A percentile compares a stretch with the other conserved stretches of the same genome.
Conservation (phyloP, 2,329 filamentous ascomycete species). For the Nemania sp. region DNA sequence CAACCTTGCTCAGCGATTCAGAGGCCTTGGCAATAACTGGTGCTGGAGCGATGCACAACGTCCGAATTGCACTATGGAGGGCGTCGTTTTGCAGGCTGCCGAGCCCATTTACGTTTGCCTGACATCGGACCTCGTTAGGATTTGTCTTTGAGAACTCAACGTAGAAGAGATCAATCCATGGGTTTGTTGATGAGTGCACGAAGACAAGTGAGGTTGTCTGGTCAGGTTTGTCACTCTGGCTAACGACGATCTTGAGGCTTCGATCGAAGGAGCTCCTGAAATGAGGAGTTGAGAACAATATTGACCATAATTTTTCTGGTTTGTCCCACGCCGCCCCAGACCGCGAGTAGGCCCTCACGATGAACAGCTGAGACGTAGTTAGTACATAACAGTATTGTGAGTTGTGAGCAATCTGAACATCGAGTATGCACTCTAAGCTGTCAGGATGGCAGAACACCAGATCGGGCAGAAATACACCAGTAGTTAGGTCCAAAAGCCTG, state of each 20-base stretch:
- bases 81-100: slow-evolving; percentile 16
- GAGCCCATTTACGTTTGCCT: slow-evolving; percentile 31
- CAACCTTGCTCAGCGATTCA: slow-evolving; percentile 12
- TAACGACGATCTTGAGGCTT: slow-evolving; percentile 47
- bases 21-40: slow-evolving; percentile 33
- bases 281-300: slow-evolving; percentile 52
- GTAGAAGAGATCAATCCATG: slow-evolving; percentile 37
- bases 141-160: slow-evolving; percentile 30
- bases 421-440: slow-evolving; percentile 35
- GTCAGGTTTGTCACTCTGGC: slow-evolving; percentile 31
- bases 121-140: slow-evolving; percentile 31
- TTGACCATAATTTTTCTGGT: slow-evolving; percentile 30
- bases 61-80: slow-evolving; percentile 21
- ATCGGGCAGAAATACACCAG: slow-evolving; percentile 35
- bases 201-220: slow-evolving; percentile 32
- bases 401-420: slow-evolving; percentile 36
- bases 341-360: slow-evolving; percentile 32
- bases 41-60: slow-evolving; percentile 32
- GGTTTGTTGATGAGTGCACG: slow-evolving; percentile 34
- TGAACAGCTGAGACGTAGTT: slow-evolving; percentile 38
- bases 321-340: slow-evolving; percentile 30
- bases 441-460: slow-evolving; percentile 31
- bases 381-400: slow-evolving; percentile 39
- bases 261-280: slow-evolving; percentile 46
- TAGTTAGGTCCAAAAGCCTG: slow-evolving; percentile 36